Conservation (phyloP, 345 rosid species). For the Diplotaxis tenuifolia region DNA sequence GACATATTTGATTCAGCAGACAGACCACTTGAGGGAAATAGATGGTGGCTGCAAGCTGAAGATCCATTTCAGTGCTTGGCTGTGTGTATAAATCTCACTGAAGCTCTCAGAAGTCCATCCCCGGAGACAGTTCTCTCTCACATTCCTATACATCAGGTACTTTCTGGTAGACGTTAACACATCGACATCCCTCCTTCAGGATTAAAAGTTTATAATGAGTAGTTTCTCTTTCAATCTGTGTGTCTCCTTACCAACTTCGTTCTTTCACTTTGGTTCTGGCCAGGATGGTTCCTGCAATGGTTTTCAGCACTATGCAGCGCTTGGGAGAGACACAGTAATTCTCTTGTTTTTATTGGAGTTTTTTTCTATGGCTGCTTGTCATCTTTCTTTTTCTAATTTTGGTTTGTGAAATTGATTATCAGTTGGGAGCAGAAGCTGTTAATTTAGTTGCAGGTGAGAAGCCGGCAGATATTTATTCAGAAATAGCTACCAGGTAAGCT, state of each 20-base stretch:
- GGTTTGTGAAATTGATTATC: slow-evolving; percentile 4
- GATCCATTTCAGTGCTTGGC: slow-evolving; percentile 90
- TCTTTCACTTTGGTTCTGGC: slow-evolving; percentile 26
- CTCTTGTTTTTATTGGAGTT: slow-evolving; percentile 10
- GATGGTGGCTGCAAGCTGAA: slow-evolving; percentile 88
- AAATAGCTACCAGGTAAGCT: slow-evolving; percentile 71
- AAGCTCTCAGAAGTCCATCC: slow-evolving; percentile 67
- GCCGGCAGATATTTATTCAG: slow-evolving; percentile 84
- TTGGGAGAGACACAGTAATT: slow-evolving; percentile 81
- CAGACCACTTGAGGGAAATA: slow-evolving; percentile 73
- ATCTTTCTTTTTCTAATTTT: slow-evolving; percentile 14
- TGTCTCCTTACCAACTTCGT: no score
- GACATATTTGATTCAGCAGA: slow-evolving; percentile 86
- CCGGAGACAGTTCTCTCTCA: slow-evolving; percentile 71
- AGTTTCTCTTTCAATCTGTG: no score
- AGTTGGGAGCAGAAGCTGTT: slow-evolving; percentile 82
- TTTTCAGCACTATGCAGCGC: slow-evolving; percentile 87
- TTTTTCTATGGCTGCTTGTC: no score
- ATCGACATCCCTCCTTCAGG: slow-evolving; percentile 8
- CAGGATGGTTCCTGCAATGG: slow-evolving; percentile 98
- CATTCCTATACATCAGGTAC: slow-evolving; percentile 80
- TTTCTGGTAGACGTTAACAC: slow-evolving; percentile 12
- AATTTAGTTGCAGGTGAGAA: slow-evolving; percentile 73
- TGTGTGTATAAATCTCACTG: slow-evolving; percentile 63
- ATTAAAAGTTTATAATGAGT: neutral